Evolutionary conservation across 2,329 filamentous ascomycete genomes (phyloP).

Genomic region (Phyllosticta paracitricarpa): DNA sequence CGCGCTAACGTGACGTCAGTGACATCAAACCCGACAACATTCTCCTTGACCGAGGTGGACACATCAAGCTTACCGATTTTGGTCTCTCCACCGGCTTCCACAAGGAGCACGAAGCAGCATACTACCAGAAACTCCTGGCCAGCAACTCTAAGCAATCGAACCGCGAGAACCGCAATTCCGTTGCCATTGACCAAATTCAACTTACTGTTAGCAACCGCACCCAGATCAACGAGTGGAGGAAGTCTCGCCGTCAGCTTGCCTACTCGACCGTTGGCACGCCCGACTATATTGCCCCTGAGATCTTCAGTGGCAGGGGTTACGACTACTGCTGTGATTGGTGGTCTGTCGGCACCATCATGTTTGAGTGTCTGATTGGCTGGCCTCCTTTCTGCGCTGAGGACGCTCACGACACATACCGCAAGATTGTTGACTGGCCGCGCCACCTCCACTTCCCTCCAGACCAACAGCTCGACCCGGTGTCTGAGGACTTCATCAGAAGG

Average conservation of each 20-base stretch:
- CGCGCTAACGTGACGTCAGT: conserved; percentile 41
- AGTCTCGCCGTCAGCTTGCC: conserved; percentile 87
- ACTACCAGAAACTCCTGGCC: conserved; percentile 93
- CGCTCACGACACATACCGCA: conserved; percentile 93
- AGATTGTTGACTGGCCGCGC: conserved; percentile 97
- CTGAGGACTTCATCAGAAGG: conserved; percentile 87
- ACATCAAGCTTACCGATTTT: conserved; percentile 98
- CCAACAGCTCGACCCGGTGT: conserved; percentile 76
- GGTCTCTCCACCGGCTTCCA: conserved; percentile 96
- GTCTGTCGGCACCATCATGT: conserved; percentile 98
- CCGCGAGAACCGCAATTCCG: conserved; percentile 69
- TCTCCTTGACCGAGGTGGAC: conserved; percentile 83
- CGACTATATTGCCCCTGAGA: conserved; percentile 97
- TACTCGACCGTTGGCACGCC: conserved; percentile 98
- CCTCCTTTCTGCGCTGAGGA: conserved; percentile 98
- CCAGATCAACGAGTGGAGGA: conserved; percentile 98
- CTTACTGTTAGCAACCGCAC: conserved; percentile 94
- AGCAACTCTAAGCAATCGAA: conserved; percentile 42
- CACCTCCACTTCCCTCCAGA: conserved; percentile 95
- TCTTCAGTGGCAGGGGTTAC: conserved; percentile 94
- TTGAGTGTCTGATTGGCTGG: conserved; percentile 97
- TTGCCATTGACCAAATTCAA: conserved; percentile 96
- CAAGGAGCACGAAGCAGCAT: conserved; percentile 94
- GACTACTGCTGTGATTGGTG: conserved; percentile 98
- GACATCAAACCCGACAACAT: conserved; percentile 99